A percentile compares a stretch with the other conserved stretches of the same genome.
Conservation (phyloP, 768 basidiomycete species). For the Lactifluus pinguis region DNA sequence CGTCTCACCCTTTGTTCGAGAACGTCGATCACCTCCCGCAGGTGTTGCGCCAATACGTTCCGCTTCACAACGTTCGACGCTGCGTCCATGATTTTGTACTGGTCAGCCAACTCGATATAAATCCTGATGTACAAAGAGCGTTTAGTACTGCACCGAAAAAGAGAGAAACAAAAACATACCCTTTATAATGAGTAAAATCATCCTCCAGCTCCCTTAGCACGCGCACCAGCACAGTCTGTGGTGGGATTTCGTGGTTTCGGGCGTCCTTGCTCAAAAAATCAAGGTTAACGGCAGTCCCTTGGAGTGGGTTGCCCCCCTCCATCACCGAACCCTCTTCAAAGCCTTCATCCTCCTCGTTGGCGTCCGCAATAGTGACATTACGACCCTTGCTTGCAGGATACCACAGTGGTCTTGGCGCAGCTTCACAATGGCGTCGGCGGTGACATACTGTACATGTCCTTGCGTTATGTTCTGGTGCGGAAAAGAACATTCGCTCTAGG, state of each 20-base stretch:
- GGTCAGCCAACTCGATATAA: constrained; percentile 83
- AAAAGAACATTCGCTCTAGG: constrained; percentile 75
- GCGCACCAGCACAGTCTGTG: constrained; percentile 78
- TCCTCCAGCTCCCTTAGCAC: constrained; percentile 88
- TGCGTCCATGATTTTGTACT: constrained; percentile 86
- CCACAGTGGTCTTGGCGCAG: constrained; percentile 22
- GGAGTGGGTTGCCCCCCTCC: not conserved
- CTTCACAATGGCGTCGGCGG: constrained; percentile 30
- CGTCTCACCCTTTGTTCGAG: constrained; percentile 77
- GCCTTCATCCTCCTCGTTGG: constrained; percentile 17
- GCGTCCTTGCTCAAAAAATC: constrained; percentile 10
- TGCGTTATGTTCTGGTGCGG: constrained; percentile 65
- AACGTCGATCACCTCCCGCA: constrained; percentile 85
- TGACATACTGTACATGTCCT: constrained; percentile 62
- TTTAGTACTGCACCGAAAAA: not conserved
- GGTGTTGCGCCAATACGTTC: constrained; percentile 78
- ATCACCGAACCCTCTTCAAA: constrained; percentile 17
- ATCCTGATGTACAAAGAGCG: constrained; percentile 43
- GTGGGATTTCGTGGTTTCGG: constrained; percentile 43
- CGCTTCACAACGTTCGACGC: constrained; percentile 73
- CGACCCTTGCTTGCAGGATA: constrained; percentile 20
- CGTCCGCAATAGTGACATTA: constrained; percentile 6
- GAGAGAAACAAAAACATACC: constrained; percentile 40
- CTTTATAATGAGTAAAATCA: constrained; percentile 91
- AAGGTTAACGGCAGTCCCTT: not conserved